Evolutionary conservation across 129 eudicot genomes (phyloP), one percentile per base, ranked within the genome.

Genomic region (Escallonia herrerae): DNA sequence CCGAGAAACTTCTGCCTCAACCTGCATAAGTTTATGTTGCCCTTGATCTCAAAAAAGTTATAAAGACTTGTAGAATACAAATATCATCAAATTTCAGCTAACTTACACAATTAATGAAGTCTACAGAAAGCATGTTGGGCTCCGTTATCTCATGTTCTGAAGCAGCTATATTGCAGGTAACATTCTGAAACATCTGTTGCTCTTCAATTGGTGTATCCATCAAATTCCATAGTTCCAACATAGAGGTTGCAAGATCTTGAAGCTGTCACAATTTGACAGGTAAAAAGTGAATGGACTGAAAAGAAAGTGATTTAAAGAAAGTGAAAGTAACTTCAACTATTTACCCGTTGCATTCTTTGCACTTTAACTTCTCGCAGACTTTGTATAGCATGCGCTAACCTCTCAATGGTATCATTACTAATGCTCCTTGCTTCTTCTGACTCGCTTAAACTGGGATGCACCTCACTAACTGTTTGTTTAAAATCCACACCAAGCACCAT

Each of bases 201-300:
- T 93, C 99, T 68, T 89, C 96, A 62, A 70, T 59, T 0, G 99
- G 96, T 46, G 96, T 93, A 65, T 93, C 99, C 99, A 93, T 86
- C 72, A 93, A 70, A 73, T 93, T 83, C 99, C 99, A 93, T 11
- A 89, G 95, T 84, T 93, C 96, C 84, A 93, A 64, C 71, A 93
- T 60, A 57, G 89, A 81, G 41, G 86, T 66, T 22, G 86, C 95
- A 73, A 93, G 99, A 73, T 86, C 90, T 89, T 93, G 99, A 47
- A 93, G 73, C 99, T 93, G 77, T 63, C 50, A 67, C 60, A 69
- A 45, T 53, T 70, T 61, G 53, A 71, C 68, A 64, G 48, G 43
- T 64, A 51, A 82, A 59, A 52, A 61, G 56, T 58, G 38, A 70
- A 54, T 62, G 37, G 15, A 59, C 15, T n/a, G 15, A 60, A 63